These are phyloP conservation scores for Stagonosporopsis tanaceti DNA, from an alignment of 2,329 filamentous ascomycete species.

Conservation along the genomic window DNA sequence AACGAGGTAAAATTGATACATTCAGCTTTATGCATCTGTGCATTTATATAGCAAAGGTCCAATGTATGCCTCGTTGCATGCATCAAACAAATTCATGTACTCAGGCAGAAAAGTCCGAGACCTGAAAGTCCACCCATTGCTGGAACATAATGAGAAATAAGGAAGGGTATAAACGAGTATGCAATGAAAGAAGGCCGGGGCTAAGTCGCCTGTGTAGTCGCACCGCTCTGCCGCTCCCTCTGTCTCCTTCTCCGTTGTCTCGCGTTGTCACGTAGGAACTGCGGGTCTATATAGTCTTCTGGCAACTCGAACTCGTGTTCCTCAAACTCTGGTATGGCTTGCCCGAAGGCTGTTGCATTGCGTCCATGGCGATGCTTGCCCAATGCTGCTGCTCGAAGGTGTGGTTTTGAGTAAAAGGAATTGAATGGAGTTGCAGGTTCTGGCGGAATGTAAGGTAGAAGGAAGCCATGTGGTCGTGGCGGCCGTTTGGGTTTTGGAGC, in stretches of 20 bases:
- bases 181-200: constrained; percentile 11
- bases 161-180: constrained; percentile 24
- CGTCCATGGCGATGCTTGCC: constrained; percentile 74
- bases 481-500: constrained; percentile 42
- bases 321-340: constrained; percentile 75
- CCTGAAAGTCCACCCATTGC: background rate
- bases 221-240: constrained; percentile 60
- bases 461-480: constrained; percentile 42
- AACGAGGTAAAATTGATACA: background rate
- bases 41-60: constrained; percentile 9
- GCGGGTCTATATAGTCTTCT: constrained; percentile 63
- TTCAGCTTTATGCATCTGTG: constrained; percentile 1
- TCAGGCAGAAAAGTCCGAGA: background rate
- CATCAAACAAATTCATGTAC: background rate
- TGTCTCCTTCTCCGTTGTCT: constrained; percentile 69
- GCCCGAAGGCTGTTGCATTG: constrained; percentile 80
- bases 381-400: constrained; percentile 82
- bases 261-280: constrained; percentile 63
- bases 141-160: background rate
- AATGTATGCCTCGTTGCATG: background rate
- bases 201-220: constrained; percentile 12
- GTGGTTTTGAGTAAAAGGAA: constrained; percentile 85
- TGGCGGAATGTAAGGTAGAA: constrained; percentile 39
- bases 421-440: constrained; percentile 69
- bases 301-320: constrained; percentile 80